Evolutionary conservation across 2,329 filamentous ascomycete genomes (phyloP).

Genomic region (Penicillium corylophilum): DNA sequence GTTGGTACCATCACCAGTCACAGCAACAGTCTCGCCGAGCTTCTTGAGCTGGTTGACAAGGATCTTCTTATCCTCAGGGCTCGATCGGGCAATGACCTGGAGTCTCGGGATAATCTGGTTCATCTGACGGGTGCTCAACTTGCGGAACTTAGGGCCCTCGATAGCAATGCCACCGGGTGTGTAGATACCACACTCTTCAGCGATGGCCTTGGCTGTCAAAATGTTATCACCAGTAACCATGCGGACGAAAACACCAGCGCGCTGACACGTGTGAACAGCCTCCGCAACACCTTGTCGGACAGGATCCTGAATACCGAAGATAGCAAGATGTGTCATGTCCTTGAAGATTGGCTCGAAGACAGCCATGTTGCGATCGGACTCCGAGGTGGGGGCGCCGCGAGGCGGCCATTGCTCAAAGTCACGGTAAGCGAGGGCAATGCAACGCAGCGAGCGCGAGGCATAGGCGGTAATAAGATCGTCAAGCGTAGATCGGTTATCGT

Average conservation of each 20-base stretch:
- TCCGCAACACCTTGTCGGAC: constrained; percentile 72
- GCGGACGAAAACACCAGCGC: constrained; percentile 73
- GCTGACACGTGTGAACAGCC: constrained; percentile 70
- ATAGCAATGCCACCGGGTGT: constrained; percentile 67
- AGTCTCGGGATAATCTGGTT: constrained; percentile 66
- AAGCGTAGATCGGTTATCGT: constrained; percentile 59
- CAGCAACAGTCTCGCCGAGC: constrained; percentile 73
- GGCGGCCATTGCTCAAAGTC: constrained; percentile 87
- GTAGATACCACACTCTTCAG: constrained; percentile 74
- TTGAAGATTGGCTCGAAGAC: constrained; percentile 66
- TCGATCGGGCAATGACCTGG: constrained; percentile 71
- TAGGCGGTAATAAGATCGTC: constrained; percentile 72
- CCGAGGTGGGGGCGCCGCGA: constrained; percentile 54
- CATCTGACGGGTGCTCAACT: constrained; percentile 65
- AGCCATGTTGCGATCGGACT: constrained; percentile 62
- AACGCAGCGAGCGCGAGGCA: constrained; percentile 75
- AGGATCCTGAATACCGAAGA: constrained; percentile 81
- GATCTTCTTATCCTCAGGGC: constrained; percentile 73
- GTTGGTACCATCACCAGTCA: constrained; percentile 81
- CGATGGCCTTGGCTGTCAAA: constrained; percentile 75
- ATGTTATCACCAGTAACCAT: constrained; percentile 88
- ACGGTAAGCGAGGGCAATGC: constrained; percentile 78
- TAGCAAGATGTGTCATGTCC: constrained; percentile 65
- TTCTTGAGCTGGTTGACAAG: constrained; percentile 71
- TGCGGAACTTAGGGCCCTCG: constrained; percentile 76